Percentiles rank a stretch among this genome's conserved stretches.
These are phyloP conservation scores for Xylogone sp. DNA, from an alignment of 2,329 filamentous ascomycete genomes.

Conservation along the genomic window DNA sequence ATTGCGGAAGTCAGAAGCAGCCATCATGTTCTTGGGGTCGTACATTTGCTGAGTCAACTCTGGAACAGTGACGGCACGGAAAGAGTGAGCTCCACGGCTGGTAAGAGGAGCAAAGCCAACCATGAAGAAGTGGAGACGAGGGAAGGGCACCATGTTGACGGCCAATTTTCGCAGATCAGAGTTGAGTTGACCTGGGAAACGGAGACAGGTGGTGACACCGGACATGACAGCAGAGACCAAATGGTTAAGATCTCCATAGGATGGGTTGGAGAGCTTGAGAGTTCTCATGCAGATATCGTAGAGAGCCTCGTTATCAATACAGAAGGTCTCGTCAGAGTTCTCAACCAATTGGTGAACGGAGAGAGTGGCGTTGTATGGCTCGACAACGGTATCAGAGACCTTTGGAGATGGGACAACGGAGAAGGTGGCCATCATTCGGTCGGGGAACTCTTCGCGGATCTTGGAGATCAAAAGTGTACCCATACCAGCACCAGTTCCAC, in stretches of 20 bases:
- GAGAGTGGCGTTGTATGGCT: conserved; percentile 99
- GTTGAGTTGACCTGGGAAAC: conserved; percentile 99
- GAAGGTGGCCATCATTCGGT: conserved; percentile 99
- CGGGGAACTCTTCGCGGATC: conserved; percentile 99
- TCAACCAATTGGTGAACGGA: conserved; percentile 99
- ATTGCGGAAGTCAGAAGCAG: conserved; percentile 99
- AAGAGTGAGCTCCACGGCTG: conserved; percentile 85
- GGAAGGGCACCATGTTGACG: conserved; percentile 99
- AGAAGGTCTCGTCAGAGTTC: conserved; percentile 99
- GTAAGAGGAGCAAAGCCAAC: conserved; percentile 98
- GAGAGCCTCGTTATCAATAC: conserved; percentile 99
- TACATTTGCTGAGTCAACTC: conserved; percentile 99
- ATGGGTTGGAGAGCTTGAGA: conserved; percentile 97
- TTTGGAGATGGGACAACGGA: conserved; percentile 98
- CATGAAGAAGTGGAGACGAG: conserved; percentile 99
- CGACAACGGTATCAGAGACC: conserved; percentile 98
- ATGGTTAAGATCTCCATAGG: conserved; percentile 99
- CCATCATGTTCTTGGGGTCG: conserved; percentile 99
- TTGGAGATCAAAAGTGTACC: conserved; percentile 99
- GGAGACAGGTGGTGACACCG: conserved; percentile 95
- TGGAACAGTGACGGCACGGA: conserved; percentile 95
- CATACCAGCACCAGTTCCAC: conserved; percentile 99
- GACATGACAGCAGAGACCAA: conserved; percentile 99
- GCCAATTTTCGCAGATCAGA: conserved; percentile 99
- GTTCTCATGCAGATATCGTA: conserved; percentile 99